Evolutionary conservation across 78 protist species (phyloP).

Genomic region (Dictyostelium firmibasis): DNA sequence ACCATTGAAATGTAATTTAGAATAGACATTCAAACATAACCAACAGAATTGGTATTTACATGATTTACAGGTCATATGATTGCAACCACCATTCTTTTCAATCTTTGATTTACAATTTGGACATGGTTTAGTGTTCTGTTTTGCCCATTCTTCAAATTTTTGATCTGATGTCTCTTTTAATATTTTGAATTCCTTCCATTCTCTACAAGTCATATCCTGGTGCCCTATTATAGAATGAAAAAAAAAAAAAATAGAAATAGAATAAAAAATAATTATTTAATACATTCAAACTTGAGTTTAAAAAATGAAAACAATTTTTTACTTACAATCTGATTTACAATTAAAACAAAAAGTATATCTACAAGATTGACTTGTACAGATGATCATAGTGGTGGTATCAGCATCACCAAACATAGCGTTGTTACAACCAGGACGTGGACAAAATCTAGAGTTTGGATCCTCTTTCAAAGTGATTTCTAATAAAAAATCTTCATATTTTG

Average conservation of each 20-base stretch:
- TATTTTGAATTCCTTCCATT: conserved; percentile 10
- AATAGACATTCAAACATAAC: conserved; percentile 21
- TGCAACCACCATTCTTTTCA: conserved; percentile 89
- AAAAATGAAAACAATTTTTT: not conserved
- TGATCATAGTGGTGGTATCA: not conserved
- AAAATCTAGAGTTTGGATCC: conserved; percentile 36
- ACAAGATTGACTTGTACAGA: conserved; percentile 36
- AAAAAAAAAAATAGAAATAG: not conserved
- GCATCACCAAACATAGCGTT: conserved; percentile 43
- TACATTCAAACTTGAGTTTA: not conserved
- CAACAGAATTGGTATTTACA: conserved; percentile 61
- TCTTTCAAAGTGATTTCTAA: not conserved
- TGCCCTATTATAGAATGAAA: not conserved
- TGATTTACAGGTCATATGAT: conserved; percentile 68
- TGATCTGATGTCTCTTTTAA: conserved; percentile 13
- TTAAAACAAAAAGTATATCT: conserved; percentile 67
- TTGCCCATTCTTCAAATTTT: conserved; percentile 20
- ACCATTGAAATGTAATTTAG: not conserved
- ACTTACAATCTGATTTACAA: conserved; percentile 30
- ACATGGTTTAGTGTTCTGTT: conserved; percentile 57
- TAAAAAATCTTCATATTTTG: conserved; percentile 24
- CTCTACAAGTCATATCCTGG: conserved; percentile 21
- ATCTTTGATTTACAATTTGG: conserved; percentile 72
- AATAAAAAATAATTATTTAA: not conserved
- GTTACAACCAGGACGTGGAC: conserved; percentile 53